Evolutionary conservation across 306 rosid species (phyloP), one percentile per base, ranked within the genome.

Genomic region (Quercus dentata): DNA sequence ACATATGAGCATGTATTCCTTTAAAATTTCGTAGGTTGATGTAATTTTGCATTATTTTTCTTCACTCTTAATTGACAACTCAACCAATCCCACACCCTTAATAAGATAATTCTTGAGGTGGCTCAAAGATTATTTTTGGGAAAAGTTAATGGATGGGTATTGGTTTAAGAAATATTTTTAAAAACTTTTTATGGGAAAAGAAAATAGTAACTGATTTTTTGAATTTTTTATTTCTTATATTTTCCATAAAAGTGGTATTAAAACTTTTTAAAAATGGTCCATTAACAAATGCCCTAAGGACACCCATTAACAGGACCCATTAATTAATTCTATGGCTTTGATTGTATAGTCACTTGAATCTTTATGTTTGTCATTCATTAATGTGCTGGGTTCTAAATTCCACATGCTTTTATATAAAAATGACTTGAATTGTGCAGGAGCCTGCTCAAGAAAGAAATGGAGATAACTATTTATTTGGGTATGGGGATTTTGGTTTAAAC

Each of bases 401-500:
- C 31, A 64, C 31, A 6, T 30, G 46, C 44, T 23, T 41, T 41
- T 1, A 33, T 35, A n/a, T 68, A 19, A 68, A 67, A 35, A 68
- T 68, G 18, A 46, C 25, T 67, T 67, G 27, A 33, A 38, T 64
- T 78, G 35, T 59, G 46, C 73, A 96, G 99, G 97, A 86, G 69
- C 68, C 64, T 6, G 94, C 87, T 81, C 81, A 81, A 52, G 94
- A 89, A 56, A 79, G 89, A 74, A 86, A 80, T 73, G 85, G 88
- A 74, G 94, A 93, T 70, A 76, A 59, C 81, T 90, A 91, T 81
- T 91, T 87, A 86, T 96, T 87, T 76, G 94, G 82, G 51, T 81
- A 97, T 76, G 98, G 89, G 54, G 94, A 87, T 4, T 85, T 91
- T 21, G 99, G 98, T 85, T 88, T 93, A 59, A 88, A 90, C 80